Percentiles rank a stretch among this genome's conserved stretches.
phyloP scores from a whole-genome alignment of 1,284 basidiomycete species.

The Apiotrichum mycotoxinovorans region DNA sequence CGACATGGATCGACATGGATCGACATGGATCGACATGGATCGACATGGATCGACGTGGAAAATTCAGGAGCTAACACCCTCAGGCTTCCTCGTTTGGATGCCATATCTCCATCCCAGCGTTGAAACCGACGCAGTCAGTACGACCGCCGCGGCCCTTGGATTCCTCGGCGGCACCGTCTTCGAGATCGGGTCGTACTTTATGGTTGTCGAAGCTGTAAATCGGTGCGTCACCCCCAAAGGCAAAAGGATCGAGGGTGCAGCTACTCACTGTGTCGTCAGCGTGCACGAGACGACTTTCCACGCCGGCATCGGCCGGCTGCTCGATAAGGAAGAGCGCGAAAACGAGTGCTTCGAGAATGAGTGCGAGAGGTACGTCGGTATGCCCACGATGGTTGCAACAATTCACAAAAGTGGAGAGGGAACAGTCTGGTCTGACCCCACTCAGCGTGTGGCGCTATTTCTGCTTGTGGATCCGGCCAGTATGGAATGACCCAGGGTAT shows the following conservation, averaged over 20 bases:
- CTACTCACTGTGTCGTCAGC: too few relatives aligned
- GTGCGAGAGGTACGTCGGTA: too few relatives aligned
- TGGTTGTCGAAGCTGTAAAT: slow-evolving; percentile 56
- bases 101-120: too few relatives aligned
- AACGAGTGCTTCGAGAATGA: too few relatives aligned
- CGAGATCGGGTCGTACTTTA: slow-evolving; percentile 54
- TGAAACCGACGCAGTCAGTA: slow-evolving; percentile 17
- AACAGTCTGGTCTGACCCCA: too few relatives aligned
- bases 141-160: slow-evolving; percentile 52
- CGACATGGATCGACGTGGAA: too few relatives aligned
- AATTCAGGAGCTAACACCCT: too few relatives aligned
- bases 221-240: slow-evolving; percentile 23
- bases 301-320: slow-evolving; percentile 27
- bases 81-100: too few relatives aligned
- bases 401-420: too few relatives aligned
- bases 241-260: slow-evolving; percentile 13
- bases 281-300: slow-evolving; percentile 37
- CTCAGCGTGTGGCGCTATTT: background rate
- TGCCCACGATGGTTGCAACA: too few relatives aligned
- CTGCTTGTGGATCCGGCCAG: background rate
- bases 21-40: too few relatives aligned
- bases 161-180: slow-evolving; percentile 59
- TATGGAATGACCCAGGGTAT: slow-evolving; percentile 4
- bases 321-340: slow-evolving; percentile 9
- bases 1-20: too few relatives aligned